Evolutionary conservation across 1,139 yeast species (phyloP).

Genomic region (Geotrichum klebahnii): DNA sequence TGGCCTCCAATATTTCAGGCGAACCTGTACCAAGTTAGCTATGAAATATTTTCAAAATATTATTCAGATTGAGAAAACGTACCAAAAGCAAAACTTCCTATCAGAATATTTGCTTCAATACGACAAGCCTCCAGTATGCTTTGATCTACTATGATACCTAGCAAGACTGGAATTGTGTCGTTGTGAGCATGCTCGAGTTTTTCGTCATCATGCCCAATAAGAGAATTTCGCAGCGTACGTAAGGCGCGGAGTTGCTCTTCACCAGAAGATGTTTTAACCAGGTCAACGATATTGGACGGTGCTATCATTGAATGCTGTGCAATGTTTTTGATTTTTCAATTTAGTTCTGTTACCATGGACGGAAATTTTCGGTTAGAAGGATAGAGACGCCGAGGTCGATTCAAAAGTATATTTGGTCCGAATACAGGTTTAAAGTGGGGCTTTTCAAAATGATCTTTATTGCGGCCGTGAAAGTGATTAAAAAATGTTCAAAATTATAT

Average conservation of each 20-base stretch:
- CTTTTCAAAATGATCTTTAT: no score
- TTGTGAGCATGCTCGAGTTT: conserved; percentile 31
- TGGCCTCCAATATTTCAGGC: conserved; percentile 27
- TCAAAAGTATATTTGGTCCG: no score
- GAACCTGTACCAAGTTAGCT: conserved; percentile 21
- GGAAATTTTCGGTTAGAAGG: no score
- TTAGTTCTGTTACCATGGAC: no score
- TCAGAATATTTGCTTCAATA: conserved; percentile 34
- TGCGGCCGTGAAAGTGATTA: no score
- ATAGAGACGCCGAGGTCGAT: no score
- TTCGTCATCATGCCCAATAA: conserved; percentile 40
- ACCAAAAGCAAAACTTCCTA: conserved; percentile 38
- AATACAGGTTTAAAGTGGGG: no score
- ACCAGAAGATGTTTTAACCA: conserved; percentile 10
- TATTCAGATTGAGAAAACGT: conserved; percentile 10
- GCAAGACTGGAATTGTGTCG: conserved; percentile 31
- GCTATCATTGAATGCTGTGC: no score
- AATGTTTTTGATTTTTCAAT: no score
- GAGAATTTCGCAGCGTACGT: conserved; percentile 33
- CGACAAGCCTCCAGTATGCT: conserved; percentile 25
- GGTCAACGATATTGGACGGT: conserved; percentile 17
- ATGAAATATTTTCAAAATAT: neutral
- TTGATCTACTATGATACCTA: conserved; percentile 27
- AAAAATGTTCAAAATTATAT: no score
- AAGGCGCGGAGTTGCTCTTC: conserved; percentile 29